Percentiles rank a stretch among this genome's conserved stretches.
phyloP scores from a whole-genome alignment of 2,329 filamentous ascomycete genomes.

The Colletotrichum sp. region DNA sequence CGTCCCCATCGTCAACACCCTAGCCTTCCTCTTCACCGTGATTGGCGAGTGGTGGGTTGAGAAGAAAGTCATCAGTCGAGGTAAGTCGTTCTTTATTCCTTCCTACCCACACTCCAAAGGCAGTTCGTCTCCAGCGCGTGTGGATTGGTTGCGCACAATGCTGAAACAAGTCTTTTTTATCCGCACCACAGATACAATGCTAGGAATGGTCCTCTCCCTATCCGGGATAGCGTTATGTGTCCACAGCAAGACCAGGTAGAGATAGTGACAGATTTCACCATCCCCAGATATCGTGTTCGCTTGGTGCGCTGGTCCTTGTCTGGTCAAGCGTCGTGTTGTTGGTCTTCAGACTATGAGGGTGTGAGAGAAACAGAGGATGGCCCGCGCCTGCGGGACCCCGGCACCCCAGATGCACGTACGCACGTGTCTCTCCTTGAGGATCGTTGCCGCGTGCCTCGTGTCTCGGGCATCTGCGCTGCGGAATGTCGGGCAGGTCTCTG shows the following conservation, averaged over 20 bases:
- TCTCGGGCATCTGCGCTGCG: neutral
- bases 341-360: neutral
- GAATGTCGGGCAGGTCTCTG: neutral
- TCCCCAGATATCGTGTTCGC: neutral
- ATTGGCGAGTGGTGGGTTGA: conserved; percentile 95
- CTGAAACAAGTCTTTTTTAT: neutral
- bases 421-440: neutral
- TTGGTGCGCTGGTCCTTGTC: neutral
- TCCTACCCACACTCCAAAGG: neutral
- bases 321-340: neutral
- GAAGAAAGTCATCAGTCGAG: conserved; percentile 83
- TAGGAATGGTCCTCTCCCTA: conserved; percentile 82
- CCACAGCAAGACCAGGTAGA: conserved; percentile 57
- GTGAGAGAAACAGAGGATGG: neutral
- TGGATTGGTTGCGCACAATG: neutral
- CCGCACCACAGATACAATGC: conserved; percentile 70
- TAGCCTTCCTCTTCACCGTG: conserved; percentile 96
- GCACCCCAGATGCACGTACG: neutral
- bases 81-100: conserved; percentile 51
- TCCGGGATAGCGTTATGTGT: conserved; percentile 86
- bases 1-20: conserved; percentile 91
- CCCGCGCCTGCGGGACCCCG: neutral
- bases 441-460: neutral
- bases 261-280: neutral
- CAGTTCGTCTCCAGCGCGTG: neutral